Evolutionary conservation across 2,329 filamentous ascomycete species (phyloP).

Genomic region (Plectosphaerella sp.): DNA sequence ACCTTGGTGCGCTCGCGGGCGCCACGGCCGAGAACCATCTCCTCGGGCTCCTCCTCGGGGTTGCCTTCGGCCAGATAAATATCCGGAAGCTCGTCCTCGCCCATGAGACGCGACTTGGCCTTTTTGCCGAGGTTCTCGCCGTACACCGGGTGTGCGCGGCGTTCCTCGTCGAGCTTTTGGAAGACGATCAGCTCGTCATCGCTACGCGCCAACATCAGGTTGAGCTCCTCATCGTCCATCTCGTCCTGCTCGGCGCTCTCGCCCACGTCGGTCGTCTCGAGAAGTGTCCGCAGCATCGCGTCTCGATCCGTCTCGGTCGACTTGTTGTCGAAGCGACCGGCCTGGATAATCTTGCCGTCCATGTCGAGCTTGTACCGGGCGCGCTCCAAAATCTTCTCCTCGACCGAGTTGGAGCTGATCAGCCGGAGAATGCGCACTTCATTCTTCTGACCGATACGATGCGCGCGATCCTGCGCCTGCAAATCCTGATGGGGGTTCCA

Average conservation of each 20-base stretch:
- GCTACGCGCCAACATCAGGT: conserved; percentile 85
- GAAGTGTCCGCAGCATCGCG: conserved; percentile 87
- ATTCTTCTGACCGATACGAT: conserved; percentile 99
- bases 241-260: conserved; percentile 78
- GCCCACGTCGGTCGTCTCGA: conserved; percentile 75
- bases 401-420: conserved; percentile 94
- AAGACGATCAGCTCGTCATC: conserved; percentile 76
- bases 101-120: conserved; percentile 73
- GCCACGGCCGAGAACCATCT: conserved; percentile 74
- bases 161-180: conserved; percentile 77
- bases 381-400: conserved; percentile 96
- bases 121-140: conserved; percentile 61
- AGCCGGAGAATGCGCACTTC: conserved; percentile 94
- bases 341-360: conserved; percentile 99
- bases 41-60: conserved; percentile 72
- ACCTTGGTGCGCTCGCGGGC: conserved; percentile 92
- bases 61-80: conserved; percentile 89
- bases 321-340: conserved; percentile 99
- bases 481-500: conserved; percentile 99
- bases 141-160: conserved; percentile 62
- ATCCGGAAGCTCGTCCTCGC: conserved; percentile 83
- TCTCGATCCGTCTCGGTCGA: conserved; percentile 98
- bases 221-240: conserved; percentile 97
- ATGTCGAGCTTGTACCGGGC: conserved; percentile 98
- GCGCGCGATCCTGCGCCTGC: conserved; percentile 97